Base-by-base conservation (phyloP, 2,329 filamentous ascomycete genomes). In the Claviceps sp. region DNA sequence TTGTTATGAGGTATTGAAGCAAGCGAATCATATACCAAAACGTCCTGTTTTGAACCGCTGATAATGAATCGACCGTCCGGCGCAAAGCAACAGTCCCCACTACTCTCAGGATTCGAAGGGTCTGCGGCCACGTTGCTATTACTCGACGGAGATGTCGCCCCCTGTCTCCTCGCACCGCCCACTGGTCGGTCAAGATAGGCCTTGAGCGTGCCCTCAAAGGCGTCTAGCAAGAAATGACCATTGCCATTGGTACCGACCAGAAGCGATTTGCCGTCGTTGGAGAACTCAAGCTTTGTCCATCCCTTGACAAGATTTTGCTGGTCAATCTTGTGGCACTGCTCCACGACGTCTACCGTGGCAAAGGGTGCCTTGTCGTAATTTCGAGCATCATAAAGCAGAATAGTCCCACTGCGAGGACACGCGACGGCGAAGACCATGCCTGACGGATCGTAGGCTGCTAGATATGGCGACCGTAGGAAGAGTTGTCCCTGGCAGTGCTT, bases 281-380 rank as follows among this genome's bases (percentile, higher is more conserved):
- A 93, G 65, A 98, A 97, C 61, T 95, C 89, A 43, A 98, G 76
- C 59, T 86, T 89, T 1, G 87, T 93, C 93, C 93, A 98, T 11
- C 84, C 84, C 50, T 76, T 77, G 55, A 79, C 72, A 1, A 77
- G 68, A 50, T 85, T 81, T 47, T 83, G 77, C 5, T 74, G 67
- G 56, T 78, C 72, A 49, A 73, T 61, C 62, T 69, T 54, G 62
- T 70, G 64, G 46, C 72, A 71, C 49, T 74, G 69, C 52, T 84
- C 80, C 24, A 81, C 69, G 16, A 97, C 73, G 62, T 97, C 91
- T 61, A 97, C 93, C 8, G 80, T 86, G 11, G 84, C 78, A 62
- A 98, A 94, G 0, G 93, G 93, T 4, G 85, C 81, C 67, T 93
- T 95, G 67, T 95, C 88, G 69, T 88, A 97, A 66, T 95, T 94